phyloP scores from a whole-genome alignment of 1,284 basidiomycete genomes.

The Pyrrhoderma lamaoense region DNA sequence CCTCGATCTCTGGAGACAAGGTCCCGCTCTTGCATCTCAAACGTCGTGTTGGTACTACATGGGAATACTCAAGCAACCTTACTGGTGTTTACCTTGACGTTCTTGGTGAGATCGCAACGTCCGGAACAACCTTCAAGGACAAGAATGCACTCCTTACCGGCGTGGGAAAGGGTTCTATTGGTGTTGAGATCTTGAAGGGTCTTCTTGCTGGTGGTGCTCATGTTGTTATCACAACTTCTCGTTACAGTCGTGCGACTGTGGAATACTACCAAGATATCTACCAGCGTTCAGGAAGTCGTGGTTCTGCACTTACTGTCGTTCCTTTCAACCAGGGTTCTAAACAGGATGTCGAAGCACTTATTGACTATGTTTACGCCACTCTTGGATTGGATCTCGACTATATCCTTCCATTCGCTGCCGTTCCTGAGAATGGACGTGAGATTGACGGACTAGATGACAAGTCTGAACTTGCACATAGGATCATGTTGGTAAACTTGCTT shows the following conservation, averaged over 20 bases:
- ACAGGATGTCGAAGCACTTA: constrained; percentile 94
- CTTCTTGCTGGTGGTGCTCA: constrained; percentile 93
- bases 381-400: constrained; percentile 96
- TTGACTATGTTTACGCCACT: constrained; percentile 96
- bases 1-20: constrained; percentile 82
- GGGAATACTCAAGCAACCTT: constrained; percentile 96
- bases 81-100: constrained; percentile 95
- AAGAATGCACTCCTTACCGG: constrained; percentile 98
- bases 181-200: constrained; percentile 95
- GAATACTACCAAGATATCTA: constrained; percentile 99
- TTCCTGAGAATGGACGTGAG: constrained; percentile 97
- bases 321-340: constrained; percentile 98
- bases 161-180: constrained; percentile 96
- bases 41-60: constrained; percentile 91
- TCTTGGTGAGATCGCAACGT: constrained; percentile 95
- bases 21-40: constrained; percentile 94
- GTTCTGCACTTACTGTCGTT: constrained; percentile 92
- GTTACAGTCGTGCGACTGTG: constrained; percentile 89
- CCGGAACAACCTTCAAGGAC: constrained; percentile 96
- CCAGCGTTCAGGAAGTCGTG: constrained; percentile 91
- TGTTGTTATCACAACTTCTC: constrained; percentile 94
- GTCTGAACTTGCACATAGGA: constrained; percentile 95
- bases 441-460: constrained; percentile 96
- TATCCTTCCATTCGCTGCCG: constrained; percentile 95
- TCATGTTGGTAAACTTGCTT: constrained; percentile 93